Evolutionary conservation across 2,329 filamentous ascomycete genomes (phyloP).

Genomic region (Epichloe baconii): DNA sequence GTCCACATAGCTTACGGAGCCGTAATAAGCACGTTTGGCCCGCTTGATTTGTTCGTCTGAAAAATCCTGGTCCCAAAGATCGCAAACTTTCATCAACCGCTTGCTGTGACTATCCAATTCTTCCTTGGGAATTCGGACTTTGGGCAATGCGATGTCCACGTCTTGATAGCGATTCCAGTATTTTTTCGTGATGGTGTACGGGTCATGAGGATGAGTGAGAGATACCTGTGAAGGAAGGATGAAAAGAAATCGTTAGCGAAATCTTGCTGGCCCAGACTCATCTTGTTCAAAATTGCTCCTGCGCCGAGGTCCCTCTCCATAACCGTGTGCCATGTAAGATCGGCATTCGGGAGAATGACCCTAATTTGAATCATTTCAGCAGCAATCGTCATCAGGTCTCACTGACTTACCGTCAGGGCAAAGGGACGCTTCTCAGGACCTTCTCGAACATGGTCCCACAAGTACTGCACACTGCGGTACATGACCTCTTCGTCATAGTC

Average conservation of each 20-base stretch:
- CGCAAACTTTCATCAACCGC: conserved; percentile 74
- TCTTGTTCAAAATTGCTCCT: not conserved
- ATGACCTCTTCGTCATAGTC: conserved; percentile 96
- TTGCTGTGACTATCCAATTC: conserved; percentile 74
- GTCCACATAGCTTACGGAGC: conserved; percentile 86
- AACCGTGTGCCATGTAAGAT: not conserved
- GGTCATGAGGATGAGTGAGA: conserved; percentile 87
- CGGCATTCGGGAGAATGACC: not conserved
- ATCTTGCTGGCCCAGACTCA: not conserved
- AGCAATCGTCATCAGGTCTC: not conserved
- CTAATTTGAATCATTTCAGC: not conserved
- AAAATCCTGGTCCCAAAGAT: conserved; percentile 74
- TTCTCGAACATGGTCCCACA: conserved; percentile 82
- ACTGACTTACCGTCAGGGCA: conserved; percentile 51
- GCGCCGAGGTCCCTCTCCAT: not conserved
- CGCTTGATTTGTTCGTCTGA: conserved; percentile 75
- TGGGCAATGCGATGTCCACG: conserved; percentile 74
- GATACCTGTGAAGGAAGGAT: conserved; percentile 44
- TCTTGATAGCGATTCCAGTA: conserved; percentile 89
- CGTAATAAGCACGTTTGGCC: conserved; percentile 81
- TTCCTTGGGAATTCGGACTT: conserved; percentile 64
- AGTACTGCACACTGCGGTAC: conserved; percentile 77
- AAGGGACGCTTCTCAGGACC: conserved; percentile 64
- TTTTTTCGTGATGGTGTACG: conserved; percentile 81
- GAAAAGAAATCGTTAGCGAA: not conserved